These are phyloP conservation scores for Coprinopsis cinerea DNA, from an alignment of 768 basidiomycete genomes.

Conservation along the genomic window DNA sequence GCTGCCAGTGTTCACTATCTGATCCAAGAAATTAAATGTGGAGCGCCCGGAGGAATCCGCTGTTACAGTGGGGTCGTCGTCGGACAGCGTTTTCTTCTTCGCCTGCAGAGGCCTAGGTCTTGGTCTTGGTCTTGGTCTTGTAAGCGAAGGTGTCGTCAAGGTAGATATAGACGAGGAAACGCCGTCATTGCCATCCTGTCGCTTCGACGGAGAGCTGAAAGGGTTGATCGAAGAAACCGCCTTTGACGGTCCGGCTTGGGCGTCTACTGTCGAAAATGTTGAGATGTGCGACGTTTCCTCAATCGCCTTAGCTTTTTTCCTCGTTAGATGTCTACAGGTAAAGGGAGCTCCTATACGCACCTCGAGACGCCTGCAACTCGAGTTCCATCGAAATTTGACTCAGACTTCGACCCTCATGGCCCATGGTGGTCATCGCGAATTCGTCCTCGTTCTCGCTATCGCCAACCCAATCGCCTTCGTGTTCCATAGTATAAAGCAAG, in stretches of 20 bases:
- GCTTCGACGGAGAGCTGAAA: neutral
- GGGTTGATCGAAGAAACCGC: slow-evolving; percentile 1
- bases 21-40: neutral
- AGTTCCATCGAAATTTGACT: slow-evolving; percentile 4
- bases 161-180: neutral
- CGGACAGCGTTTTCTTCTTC: slow-evolving; percentile 1
- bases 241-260: neutral
- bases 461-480: slow-evolving; percentile 1
- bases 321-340: neutral
- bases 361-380: neutral
- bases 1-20: neutral
- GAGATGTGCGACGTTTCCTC: slow-evolving; percentile 2
- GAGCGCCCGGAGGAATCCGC: neutral
- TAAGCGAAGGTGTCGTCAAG: neutral
- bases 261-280: slow-evolving; percentile 1
- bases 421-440: neutral
- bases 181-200: neutral
- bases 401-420: neutral
- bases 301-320: neutral
- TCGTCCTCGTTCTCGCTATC: slow-evolving; percentile 9
- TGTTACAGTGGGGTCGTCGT: neutral
- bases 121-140: slow-evolving; percentile 9
- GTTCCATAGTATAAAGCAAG: neutral
- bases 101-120: slow-evolving; percentile 7
- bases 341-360: neutral